These are phyloP conservation scores for Lipomyces lipofer DNA, from an alignment of 805 yeast species.

Conservation along the genomic window DNA sequence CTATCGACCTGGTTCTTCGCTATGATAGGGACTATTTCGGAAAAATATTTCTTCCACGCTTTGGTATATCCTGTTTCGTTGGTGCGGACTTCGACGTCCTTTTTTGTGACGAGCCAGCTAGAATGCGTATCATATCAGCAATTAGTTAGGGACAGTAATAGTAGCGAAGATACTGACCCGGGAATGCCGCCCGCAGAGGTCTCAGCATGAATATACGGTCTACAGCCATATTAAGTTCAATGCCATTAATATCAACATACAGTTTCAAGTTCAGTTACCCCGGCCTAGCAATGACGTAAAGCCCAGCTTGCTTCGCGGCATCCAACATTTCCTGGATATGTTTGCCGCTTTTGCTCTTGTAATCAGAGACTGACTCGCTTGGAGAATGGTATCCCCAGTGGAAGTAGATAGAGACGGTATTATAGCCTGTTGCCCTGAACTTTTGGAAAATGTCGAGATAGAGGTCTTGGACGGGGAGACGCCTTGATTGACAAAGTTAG, in stretches of 20 bases:
- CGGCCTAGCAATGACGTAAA: conserved; percentile 23
- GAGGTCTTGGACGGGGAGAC: conserved; percentile 21
- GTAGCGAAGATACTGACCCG: too few species aligned
- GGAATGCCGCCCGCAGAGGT: conserved; percentile 25
- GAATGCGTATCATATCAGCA: too few species aligned
- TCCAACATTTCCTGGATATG: conserved; percentile 21
- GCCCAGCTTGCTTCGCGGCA: conserved; percentile 20
- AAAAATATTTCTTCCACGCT: conserved; percentile 16
- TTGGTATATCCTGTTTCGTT: conserved; percentile 6
- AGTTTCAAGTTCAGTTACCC: conserved; percentile 16
- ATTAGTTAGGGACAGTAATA: not conserved
- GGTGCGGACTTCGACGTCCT: conserved; percentile 14
- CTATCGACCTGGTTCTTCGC: conserved; percentile 17
- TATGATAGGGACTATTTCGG: conserved; percentile 15
- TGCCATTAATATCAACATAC: not conserved
- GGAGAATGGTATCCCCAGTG: conserved; percentile 27
- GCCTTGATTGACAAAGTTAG: conserved; percentile 1
- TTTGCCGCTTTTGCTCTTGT: conserved; percentile 14
- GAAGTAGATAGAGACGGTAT: conserved; percentile 20
- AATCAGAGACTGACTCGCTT: conserved; percentile 6
- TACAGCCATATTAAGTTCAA: not conserved
- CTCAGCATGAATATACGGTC: conserved; percentile 21
- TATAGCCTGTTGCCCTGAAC: conserved; percentile 24
- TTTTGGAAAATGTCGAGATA: conserved; percentile 22
- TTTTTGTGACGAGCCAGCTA: conserved; percentile 15